Conservation (phyloP, 2,329 filamentous ascomycete species). For the Teratosphaeria gauchensis region DNA sequence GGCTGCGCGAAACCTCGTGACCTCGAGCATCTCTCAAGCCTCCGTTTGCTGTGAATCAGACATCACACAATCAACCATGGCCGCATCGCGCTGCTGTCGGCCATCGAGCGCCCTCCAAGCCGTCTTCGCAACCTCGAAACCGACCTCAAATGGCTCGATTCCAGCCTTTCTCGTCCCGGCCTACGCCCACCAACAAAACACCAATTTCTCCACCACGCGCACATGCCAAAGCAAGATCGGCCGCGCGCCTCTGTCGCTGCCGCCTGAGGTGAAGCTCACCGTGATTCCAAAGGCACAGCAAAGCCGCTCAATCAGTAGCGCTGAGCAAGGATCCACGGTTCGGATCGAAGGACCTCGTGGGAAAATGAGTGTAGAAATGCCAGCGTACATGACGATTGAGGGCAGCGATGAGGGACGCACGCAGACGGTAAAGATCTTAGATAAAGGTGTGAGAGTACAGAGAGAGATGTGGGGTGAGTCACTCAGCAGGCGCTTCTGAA, state of each 20-base stretch:
- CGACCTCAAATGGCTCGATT: constrained; percentile 27
- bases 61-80: constrained; percentile 10
- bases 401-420: constrained; percentile 56
- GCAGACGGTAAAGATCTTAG: constrained; percentile 58
- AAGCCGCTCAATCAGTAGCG: constrained; percentile 50
- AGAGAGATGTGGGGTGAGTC: constrained; percentile 88
- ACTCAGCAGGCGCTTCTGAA: not conserved
- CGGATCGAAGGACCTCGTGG: constrained; percentile 76
- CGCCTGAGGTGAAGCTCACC: constrained; percentile 69
- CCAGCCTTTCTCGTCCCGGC: constrained; percentile 66
- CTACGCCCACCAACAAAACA: constrained; percentile 41
- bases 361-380: constrained; percentile 67
- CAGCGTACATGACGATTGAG: constrained; percentile 63
- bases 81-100: constrained; percentile 13
- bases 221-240: constrained; percentile 72
- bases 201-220: constrained; percentile 63
- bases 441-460: constrained; percentile 62
- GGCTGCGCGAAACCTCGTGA: constrained; percentile 5
- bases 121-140: constrained; percentile 5
- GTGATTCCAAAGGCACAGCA: constrained; percentile 51
- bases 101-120: constrained; percentile 14
- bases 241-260: constrained; percentile 66
- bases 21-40: not conserved
- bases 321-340: constrained; percentile 56
- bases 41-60: not conserved